Base-by-base conservation (phyloP, 331 rosid genomes). In the Cydonia oblonga region DNA sequence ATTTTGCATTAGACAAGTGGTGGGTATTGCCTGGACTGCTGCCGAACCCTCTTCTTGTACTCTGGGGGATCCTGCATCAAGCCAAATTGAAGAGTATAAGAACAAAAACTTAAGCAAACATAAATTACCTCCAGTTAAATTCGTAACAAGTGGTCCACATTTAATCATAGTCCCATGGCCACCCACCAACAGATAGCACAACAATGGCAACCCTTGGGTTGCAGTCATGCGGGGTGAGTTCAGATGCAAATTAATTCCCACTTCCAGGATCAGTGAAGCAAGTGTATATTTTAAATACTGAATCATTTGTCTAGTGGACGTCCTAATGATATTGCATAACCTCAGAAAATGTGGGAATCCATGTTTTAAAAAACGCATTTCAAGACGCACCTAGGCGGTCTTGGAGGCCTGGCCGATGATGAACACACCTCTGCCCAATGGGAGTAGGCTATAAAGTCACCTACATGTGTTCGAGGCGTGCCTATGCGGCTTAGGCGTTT, bases 1-100 rank as follows among this genome's bases (percentile, higher is more conserved):
- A 71, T 72, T 44, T 68, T 62, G 76, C 81, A 76, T 84, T 78
- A 92, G 79, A 93, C 84, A 62, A 93, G 75, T 71, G 97, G 81
- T 58, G 98, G 97, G 75, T 89, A 93, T 76, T 89, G 97, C 89
- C 86, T 93, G 40, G 98, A 88, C 85, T 93, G 98, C 81, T 78
- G 93, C 68, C 90, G 84, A 51, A 93, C 96, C 75, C 97, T 85
- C 86, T 79, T 87, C 83, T 88, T 93, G 62, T 93, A 93, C 87
- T 93, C 96, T 2, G 66, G 62, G 2, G 86, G 81, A 79, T 93
- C 98, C 98, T 93, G 92, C 86, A 81, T 12, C 54, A 73, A 51
- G 23, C 25, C 29, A 2, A 28, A 20, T n/a, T 20, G 61, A 8
- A 57, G 51, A 35, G 52, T 49, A 14, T 26, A 19, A 29, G 49